Conservation (phyloP, 116 monocot genomes). For the Trichopus zeylanicus region DNA sequence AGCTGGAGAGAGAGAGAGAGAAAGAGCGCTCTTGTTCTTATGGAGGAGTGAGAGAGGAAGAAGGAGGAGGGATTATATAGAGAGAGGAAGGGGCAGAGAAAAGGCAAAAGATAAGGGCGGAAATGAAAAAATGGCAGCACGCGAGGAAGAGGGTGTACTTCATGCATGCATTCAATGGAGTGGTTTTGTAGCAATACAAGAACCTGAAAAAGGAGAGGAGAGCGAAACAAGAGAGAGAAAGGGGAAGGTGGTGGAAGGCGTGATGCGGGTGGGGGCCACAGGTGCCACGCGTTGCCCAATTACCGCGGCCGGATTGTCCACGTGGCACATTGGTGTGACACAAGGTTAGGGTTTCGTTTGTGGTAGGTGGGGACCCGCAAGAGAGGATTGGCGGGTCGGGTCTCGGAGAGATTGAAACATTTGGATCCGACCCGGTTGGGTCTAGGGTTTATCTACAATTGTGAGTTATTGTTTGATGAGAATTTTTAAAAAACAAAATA, state of each 20-base stretch:
- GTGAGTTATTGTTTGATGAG: too few relatives aligned
- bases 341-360: too few relatives aligned
- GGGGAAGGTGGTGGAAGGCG: neutral
- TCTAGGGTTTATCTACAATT: too few relatives aligned
- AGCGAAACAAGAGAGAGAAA: neutral
- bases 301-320: neutral
- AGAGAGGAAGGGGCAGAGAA: neutral
- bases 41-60: conserved; percentile 4
- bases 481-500: too few relatives aligned
- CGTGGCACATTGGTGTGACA: neutral
- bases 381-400: too few relatives aligned
- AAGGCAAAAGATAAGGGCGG: neutral
- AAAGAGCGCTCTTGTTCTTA: too few relatives aligned
- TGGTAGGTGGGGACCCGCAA: too few relatives aligned
- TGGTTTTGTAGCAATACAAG: neutral
- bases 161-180: too few relatives aligned
- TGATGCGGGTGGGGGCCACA: neutral
- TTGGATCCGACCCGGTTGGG: too few relatives aligned
- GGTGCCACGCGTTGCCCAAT: neutral
- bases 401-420: too few relatives aligned
- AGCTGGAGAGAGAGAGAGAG: neutral
- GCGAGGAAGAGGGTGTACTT: neutral
- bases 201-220: neutral
- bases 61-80: neutral
- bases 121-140: neutral